Evolutionary conservation across 75 land plant species (phyloP), one percentile per base, ranked within the genome.

Genomic region (Sequoiadendron giganteum): DNA sequence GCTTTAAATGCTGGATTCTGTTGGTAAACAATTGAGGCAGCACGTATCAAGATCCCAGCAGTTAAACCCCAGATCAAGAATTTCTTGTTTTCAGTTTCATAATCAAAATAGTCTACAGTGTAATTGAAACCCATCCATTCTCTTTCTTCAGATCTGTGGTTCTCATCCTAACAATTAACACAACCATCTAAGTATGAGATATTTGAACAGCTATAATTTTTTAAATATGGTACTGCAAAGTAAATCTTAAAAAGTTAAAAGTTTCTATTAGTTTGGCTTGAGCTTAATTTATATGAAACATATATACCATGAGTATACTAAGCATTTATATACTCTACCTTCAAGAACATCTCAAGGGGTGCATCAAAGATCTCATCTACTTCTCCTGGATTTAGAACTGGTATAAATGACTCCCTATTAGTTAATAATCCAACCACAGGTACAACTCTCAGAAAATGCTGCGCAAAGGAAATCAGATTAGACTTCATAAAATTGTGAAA

Each of bases 311-410:
- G 21, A 80, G 48, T 78, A 28, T 54, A 28, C 18, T 15, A 86
- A 77, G 54, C 25, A 81, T 34, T 48, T 43, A 72, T 87, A 38
- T 42, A 30, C 45, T 36, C 45, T n/a, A 95, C 99, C 99, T 97
- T 95, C 48, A 98, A 92, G 88, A 98, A 98, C 97, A 98, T 95
- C 84, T 97, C 97, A 68, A 98, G 91, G 15, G 99, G 99, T 68
- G 93, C 97, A 89, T 98, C 99, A 90, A 98, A 98, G 43, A 98
- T 88, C 39, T 93, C 91, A 85, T 98, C 99, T 3, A 98, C 99
- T 88, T 98, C 99, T 28, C 85, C 94, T 36, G 93, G 86, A 89
- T 95, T 98, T 52, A 86, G 86, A 43, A 86, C 90, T 8, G 97
- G 97, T 40, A 39, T 90, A 89, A 95, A 95, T 56, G 90, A 89